Base-by-base conservation (phyloP, 305 asterid species). In the Coffea humblotiana region DNA sequence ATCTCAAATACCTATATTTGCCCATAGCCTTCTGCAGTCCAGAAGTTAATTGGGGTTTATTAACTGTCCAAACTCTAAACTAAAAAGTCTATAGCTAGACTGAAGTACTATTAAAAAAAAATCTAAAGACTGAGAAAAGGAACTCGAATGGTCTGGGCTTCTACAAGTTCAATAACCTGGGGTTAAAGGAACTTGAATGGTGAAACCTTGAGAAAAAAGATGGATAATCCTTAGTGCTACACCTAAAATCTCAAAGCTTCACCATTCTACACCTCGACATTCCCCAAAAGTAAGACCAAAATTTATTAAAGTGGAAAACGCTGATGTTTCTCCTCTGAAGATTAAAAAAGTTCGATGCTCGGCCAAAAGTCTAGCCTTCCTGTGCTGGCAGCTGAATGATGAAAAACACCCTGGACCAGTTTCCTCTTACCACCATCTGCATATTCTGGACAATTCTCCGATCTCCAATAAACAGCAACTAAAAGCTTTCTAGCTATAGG, bases 161-260 rank as follows among this genome's bases (percentile, higher is more conserved):
- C 47, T 69, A 78, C 32, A 43, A 69, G 65, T n/a, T 52, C 47
- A 67, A 43, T 56, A 45, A 68, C 51, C 2, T 29, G 68, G 58
- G 35, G 63, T 48, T 65, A 49, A 10, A 70, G 29, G 29, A 51
- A 37, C 65, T 0, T 27, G 25, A 51, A 60, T 21, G 76, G 72
- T 58, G 48, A 61, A 76, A 76, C 27, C 67, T 71, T 75, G 79
- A 81, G 77, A 76, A 68, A 8, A 27, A 51, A 72, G 5, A 40
- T 14, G 79, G 79, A 72, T 83, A 61, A 78, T 68, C 71, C 23
- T 56, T 63, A 40, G 43, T 40, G 29, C 54, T 35, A 61, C 68
- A 73, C 82, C 83, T 75, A 64, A 78, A 79, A 58, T 69, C 87
- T 84, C 82, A 82, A 77, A 79, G 74, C 6, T 49, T 65, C 80